Base-by-base conservation (phyloP, 1,284 basidiomycete genomes). In the Sporisorium scitamineum region DNA sequence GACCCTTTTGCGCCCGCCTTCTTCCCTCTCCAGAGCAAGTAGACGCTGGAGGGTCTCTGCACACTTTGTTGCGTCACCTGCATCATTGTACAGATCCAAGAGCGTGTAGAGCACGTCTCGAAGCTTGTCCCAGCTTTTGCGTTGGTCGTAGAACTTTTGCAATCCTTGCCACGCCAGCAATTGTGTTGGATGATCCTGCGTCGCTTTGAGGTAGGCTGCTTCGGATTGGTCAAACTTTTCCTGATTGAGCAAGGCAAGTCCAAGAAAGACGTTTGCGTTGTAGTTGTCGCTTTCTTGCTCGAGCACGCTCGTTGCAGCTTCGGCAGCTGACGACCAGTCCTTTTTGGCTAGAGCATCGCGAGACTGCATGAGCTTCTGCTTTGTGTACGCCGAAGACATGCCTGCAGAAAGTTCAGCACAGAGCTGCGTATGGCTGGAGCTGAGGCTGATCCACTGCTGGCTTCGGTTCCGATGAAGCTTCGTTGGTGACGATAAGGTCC, bases 21-120 rank as follows among this genome's bases (percentile, higher is more conserved):
- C 88, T 52, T 89, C 87, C 18, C 90, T 88, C 27, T 90, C 89
- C 2, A 91, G 81, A 2, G 90, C 88, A n/a, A 97, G 86, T 41
- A 93, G 87, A 75, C 91, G 92, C 82, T 95, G 92, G 45, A 96
- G 84, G 0, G 88, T 87, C 80, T 94, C 92, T 0, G 92, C 93
- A 75, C 91, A 93, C 85, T 93, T 95, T 9, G 88, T 87, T 0
- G 89, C 89, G 83, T 98, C 94, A 11, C 44, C 79, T 74, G 69
- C 68, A 51, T 80, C 73, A n/a, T 68, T 56, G 44, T 78, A 78
- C 3, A 84, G 54, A 57, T 86, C 77, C 54, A 85, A 75, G 24
- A 86, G 64, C 41, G 80, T 81, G 5, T 71, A 55, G 5, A 86
- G 65, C 9, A 84, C 78, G 20, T 75, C 63, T 5, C 77, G 75